Evolutionary conservation across 129 eudicot species (phyloP), one percentile per base, ranked within the genome.

Genomic region (Centrapalus pauciflorus): DNA sequence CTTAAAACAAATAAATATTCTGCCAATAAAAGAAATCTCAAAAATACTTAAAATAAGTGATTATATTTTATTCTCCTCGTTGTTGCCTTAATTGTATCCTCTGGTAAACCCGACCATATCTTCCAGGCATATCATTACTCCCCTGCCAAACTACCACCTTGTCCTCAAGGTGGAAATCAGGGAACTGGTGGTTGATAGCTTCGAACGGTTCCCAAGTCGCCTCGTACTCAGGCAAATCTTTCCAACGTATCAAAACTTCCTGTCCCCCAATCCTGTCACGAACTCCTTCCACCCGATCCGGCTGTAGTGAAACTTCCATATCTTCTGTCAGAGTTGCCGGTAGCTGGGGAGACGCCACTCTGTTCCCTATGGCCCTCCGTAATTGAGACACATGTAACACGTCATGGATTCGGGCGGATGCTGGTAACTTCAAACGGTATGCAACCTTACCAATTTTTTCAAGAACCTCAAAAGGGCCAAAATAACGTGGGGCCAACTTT

Each of bases 351-450:
- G 38, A 6, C 38, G 38, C 21, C 21, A 12, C 21, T 12, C 19
- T 7, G 5, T 29, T 7, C 3, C 41, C 64, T 2, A 58, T 12
- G 8, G 14, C 32, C 32, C 29, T 58, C 40, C 64, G 52, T 3
- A 73, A 52, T 7, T 6, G 38, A 4, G 77, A 72, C 0, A 72
- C 77, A 34, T 72, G 77, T 21, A 61, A 72, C 1, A 23, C 11
- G 0, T 10, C 20, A 11, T 72, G 77, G 3, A 72, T 60, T 7
- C 9, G 26, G 3, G 40, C 5, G 16, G 3, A 0, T 0, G 23
- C 0, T 0, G 70, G 69, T 1, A 72, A 26, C 0, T 26, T 0
- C 27, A 72, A 48, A 13, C 0, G 20, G 20, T 61, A 72, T 1
- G 77, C 77, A 1, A 61, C 61, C 7, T 29, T 10, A 1, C 77